These are phyloP conservation scores for Fusarium sp. DNA, from an alignment of 2,329 filamentous ascomycete species.

Conservation along the genomic window DNA sequence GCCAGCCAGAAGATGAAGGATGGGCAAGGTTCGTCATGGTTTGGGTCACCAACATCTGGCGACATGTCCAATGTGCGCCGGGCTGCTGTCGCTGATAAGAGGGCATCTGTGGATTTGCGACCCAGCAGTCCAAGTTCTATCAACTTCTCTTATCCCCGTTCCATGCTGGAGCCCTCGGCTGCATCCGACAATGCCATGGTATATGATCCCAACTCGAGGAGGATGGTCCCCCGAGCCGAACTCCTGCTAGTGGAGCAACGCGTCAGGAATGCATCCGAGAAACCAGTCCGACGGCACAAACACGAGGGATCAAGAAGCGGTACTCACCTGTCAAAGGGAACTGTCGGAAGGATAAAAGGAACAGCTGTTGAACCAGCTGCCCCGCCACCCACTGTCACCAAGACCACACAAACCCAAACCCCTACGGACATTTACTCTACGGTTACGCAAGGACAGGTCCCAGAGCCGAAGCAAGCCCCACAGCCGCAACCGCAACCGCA, in stretches of 20 bases:
- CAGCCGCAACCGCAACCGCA: conserved; percentile 5
- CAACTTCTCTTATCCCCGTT: conserved; percentile 69
- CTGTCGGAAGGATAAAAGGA: conserved; percentile 62
- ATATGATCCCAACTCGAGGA: conserved; percentile 73
- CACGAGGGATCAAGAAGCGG: conserved; percentile 53
- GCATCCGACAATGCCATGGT: conserved; percentile 60
- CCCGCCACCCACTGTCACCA: conserved; percentile 41
- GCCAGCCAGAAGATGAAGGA: conserved; percentile 63
- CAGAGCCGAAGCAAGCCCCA: background rate
- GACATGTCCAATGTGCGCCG: conserved; percentile 58
- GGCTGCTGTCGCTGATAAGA: conserved; percentile 50
- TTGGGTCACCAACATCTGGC: conserved; percentile 56
- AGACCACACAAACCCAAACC: conserved; percentile 13
- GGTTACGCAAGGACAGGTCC: conserved; percentile 1
- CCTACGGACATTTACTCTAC: background rate
- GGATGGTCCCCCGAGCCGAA: conserved; percentile 64
- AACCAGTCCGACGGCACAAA: conserved; percentile 54
- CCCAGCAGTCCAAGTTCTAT: conserved; percentile 62
- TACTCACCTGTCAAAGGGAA: conserved; percentile 62
- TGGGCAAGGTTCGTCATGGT: conserved; percentile 62
- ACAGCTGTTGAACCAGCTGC: conserved; percentile 53
- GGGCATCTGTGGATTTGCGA: conserved; percentile 47
- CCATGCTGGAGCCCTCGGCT: conserved; percentile 51
- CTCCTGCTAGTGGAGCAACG: conserved; percentile 56
- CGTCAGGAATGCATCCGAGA: conserved; percentile 52